Evolutionary conservation across 768 basidiomycete species (phyloP).

Genomic region (Agrocybe praecox): DNA sequence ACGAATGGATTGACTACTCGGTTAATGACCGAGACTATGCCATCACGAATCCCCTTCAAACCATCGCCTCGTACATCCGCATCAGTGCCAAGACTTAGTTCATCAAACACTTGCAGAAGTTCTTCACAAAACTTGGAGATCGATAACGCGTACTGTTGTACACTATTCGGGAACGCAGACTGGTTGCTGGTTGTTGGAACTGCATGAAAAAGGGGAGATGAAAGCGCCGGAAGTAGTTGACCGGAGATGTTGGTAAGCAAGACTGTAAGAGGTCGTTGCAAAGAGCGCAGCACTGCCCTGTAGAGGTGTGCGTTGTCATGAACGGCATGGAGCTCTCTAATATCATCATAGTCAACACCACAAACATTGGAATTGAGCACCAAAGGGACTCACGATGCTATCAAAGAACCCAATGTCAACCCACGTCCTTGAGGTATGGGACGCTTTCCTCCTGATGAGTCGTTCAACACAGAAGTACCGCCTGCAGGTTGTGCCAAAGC

Average conservation of each 20-base stretch:
- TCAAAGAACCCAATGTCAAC: conserved; percentile 62
- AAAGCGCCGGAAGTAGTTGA: conserved; percentile 65
- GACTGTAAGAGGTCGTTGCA: conserved; percentile 79
- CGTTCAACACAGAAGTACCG: conserved; percentile 51
- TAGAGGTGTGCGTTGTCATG: conserved; percentile 65
- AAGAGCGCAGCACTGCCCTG: conserved; percentile 69
- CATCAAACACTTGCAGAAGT: conserved; percentile 70
- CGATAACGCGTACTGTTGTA: conserved; percentile 72
- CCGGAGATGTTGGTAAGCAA: conserved; percentile 70
- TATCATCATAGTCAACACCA: conserved; percentile 8
- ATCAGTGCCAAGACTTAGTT: conserved; percentile 62
- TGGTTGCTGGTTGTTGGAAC: conserved; percentile 53
- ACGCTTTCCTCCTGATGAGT: conserved; percentile 64
- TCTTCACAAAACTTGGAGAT: conserved; percentile 74
- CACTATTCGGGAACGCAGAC: conserved; percentile 56
- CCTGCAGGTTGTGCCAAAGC: conserved; percentile 63
- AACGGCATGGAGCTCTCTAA: conserved; percentile 70
- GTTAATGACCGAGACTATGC: conserved; percentile 66
- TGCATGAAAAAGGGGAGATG: conserved; percentile 61
- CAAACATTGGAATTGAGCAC: background rate
- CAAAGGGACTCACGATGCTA: conserved; percentile 59
- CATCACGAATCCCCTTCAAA: conserved; percentile 68
- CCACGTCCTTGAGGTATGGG: conserved; percentile 80
- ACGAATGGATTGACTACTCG: conserved; percentile 70
- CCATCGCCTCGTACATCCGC: conserved; percentile 67